These are phyloP conservation scores for Gelatoporia subvermispora DNA, from an alignment of 768 basidiomycete species.

Conservation along the genomic window DNA sequence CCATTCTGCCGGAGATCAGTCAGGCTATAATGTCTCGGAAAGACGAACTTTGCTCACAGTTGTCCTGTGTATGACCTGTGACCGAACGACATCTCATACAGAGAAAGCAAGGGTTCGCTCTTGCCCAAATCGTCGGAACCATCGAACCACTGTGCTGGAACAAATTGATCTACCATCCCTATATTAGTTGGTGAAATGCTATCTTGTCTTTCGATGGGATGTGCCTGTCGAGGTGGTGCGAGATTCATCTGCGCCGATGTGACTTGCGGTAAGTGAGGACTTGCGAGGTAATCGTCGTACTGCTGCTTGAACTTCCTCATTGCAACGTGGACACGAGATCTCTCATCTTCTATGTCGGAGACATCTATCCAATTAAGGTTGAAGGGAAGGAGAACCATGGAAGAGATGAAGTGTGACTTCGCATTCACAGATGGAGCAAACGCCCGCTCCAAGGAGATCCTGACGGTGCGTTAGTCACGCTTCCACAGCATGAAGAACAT, in stretches of 20 bases:
- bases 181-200: background rate
- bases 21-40: too few relatives aligned
- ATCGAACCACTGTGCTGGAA: constrained; percentile 1
- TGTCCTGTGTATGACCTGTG: too few relatives aligned
- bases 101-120: too few relatives aligned
- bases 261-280: constrained; percentile 1
- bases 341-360: too few relatives aligned
- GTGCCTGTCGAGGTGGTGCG: background rate
- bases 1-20: too few relatives aligned
- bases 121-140: too few relatives aligned
- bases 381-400: background rate
- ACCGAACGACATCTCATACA: too few relatives aligned
- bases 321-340: background rate
- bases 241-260: background rate
- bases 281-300: background rate
- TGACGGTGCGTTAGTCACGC: too few relatives aligned
- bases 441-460: background rate
- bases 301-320: background rate
- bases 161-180: constrained; percentile 1
- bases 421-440: background rate
- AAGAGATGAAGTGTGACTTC: background rate
- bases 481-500: too few relatives aligned
- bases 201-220: background rate
- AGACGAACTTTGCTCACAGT: too few relatives aligned
- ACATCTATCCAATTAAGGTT: background rate